Evolutionary conservation across 768 basidiomycete genomes (phyloP), one percentile per base, ranked within the genome.

Genomic region (Neoboletus brunneissimus): DNA sequence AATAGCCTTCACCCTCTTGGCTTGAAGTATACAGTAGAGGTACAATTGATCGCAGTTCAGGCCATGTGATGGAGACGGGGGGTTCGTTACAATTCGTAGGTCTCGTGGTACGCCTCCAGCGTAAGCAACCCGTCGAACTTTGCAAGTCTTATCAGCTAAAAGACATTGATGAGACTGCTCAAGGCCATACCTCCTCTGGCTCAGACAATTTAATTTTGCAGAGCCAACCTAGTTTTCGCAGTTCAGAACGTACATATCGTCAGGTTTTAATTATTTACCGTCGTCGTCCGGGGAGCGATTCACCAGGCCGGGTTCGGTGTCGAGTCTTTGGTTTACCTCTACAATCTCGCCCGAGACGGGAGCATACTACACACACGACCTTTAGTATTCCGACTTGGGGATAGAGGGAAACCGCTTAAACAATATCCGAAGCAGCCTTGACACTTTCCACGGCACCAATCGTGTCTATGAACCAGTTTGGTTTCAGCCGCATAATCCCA

Each of bases 401-500:
- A 37, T 15, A 40, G 56, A 47, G 29, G 11, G 55, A 7, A 47
- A 35, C 3, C 25, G 75, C 80, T 71, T 57, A 73, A 47, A 91
- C 91, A 67, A 98, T 94, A 69, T 98, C 94, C 2, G 94, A 95
- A 38, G 94, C 93, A 29, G 94, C 94, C 71, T 98, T 98, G 54
- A 97, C 94, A 59, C 94, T 96, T 73, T 97, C 94, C 11, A 98
- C 93, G 8, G 91, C 91, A 48, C 94, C 94, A 69, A 96, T 89
- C 60, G 85, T 75, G 45, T 89, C 94, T 94, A 58, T 2, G 27
- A 35, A 15, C 5, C 25, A 38, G 27, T 16, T 16, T 32, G 13
- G 40, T 46, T 37, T 56, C 49, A 63, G 40, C 52, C 57, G 40
- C 52, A 22, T 47, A 48, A 50, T 20, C 27, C 22, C 59, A 20